phyloP scores from a whole-genome alignment of 129 eudicot species.

The Ambrosia artemisiifolia region DNA sequence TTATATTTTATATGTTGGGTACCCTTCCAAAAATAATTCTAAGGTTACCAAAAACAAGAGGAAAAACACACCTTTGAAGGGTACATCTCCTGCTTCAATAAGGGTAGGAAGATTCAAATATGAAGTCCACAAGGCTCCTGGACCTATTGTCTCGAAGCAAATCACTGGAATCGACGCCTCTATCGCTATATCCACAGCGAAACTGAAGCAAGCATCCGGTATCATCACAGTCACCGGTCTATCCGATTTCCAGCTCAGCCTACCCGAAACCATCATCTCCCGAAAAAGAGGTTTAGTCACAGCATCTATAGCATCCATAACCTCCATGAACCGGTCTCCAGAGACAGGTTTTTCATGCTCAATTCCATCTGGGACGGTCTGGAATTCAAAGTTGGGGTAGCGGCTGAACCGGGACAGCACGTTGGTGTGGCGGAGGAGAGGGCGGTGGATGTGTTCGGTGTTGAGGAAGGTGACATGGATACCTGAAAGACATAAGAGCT shows the following conservation, averaged over 20 bases:
- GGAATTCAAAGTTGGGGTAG: conserved; percentile 35
- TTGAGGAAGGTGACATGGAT: conserved; percentile 55
- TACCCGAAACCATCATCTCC: conserved; percentile 37
- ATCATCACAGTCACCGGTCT: conserved; percentile 42
- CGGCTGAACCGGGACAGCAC: conserved; percentile 37
- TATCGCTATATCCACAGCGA: conserved; percentile 18
- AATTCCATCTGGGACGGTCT: conserved; percentile 38
- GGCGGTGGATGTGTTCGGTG: conserved; percentile 50
- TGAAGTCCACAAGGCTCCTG: conserved; percentile 40
- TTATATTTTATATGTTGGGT: too few relatives aligned
- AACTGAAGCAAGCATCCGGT: conserved; percentile 31
- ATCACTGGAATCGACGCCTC: conserved; percentile 30
- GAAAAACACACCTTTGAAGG: conserved; percentile 26
- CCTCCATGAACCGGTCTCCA: conserved; percentile 26
- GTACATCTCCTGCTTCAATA: conserved; percentile 37
- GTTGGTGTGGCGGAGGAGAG: conserved; percentile 49
- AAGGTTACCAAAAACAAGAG: too few relatives aligned
- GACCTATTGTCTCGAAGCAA: conserved; percentile 38
- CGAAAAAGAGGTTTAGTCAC: conserved; percentile 25
- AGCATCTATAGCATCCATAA: conserved; percentile 25
- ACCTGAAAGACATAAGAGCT: conserved; percentile 49
- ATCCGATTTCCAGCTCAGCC: conserved; percentile 2
- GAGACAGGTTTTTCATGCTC: conserved; percentile 31
- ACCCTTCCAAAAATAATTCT: too few relatives aligned
- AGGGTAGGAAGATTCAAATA: conserved; percentile 32